Evolutionary conservation across 1,284 basidiomycete genomes (phyloP), one percentile per base, ranked within the genome.

Genomic region (Ceratobasidium papillatum): DNA sequence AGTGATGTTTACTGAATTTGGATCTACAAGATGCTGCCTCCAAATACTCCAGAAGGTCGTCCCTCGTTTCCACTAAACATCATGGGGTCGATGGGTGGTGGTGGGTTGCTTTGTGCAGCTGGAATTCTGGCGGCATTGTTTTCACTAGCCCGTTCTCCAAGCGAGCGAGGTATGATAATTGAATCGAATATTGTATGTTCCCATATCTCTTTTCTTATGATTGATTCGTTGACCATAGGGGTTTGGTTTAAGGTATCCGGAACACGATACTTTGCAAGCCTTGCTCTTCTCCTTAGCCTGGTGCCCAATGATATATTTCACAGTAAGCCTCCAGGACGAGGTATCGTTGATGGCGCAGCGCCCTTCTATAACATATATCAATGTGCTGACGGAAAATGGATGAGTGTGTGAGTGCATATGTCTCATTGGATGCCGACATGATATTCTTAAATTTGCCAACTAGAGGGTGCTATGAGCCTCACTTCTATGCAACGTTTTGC

Each of bases 1-100:
- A 11, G 32, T 30, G n/a, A 51, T 5, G n/a, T 38, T 75, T 54
- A 71, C 17, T 45, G 8, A 38, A 25, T 61, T 47, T 12, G 14
- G 1, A 64, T 51, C 77, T 41, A 74, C 0, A 68, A 92, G 91
- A 88, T 92, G 85, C 83, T 93, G n/a, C 90, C 91, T 62, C 90
- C 90, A 8, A 82, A 84, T 1, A 77, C 80, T 12, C 51, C 61
- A 47, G 61, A 72, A 17, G 88, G 87, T 11, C 90, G 90, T 77
- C 93, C 94, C 1, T 82, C 83, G 30, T 92, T 91, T 74, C 94
- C 94, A 4, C 80, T 91, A 30, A 95, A 95, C 79, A 80, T 95
- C 27, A 84, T 95, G 0, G 92, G 88, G 32, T 94, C 94, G 80
- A 94, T 95, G 81, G 94, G 91, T 0, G 94, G 94, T 3, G 94